These are phyloP conservation scores for Xylaria sp. DNA, from an alignment of 2,329 filamentous ascomycete species.

Conservation along the genomic window DNA sequence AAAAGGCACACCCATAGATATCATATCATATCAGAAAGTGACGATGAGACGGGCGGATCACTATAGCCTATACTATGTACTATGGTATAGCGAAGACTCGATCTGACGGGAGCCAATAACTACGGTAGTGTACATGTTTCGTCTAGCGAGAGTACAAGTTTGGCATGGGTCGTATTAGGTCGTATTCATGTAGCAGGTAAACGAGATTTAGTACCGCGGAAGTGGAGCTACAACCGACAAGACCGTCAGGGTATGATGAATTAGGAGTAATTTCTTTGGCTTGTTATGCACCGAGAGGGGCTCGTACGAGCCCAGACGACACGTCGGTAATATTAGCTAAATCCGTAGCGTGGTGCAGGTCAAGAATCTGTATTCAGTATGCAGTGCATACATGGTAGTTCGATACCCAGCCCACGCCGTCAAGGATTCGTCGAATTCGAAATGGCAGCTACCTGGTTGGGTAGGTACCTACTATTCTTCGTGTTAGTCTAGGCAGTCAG, in stretches of 20 bases:
- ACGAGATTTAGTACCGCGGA: slow-evolving; percentile 1
- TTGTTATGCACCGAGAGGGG: no score
- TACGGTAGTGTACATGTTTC: no score
- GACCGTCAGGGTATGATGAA: not conserved
- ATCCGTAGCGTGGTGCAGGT: not conserved
- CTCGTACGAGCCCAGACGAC: slow-evolving; percentile 16
- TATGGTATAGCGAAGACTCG: no score
- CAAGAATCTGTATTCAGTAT: not conserved
- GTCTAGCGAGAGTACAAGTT: not conserved
- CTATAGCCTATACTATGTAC: no score
- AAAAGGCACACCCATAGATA: not conserved
- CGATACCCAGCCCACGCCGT: not conserved
- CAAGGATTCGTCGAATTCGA: not conserved
- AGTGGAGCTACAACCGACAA: not conserved
- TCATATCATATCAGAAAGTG: no score
- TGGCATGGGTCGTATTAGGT: slow-evolving; percentile 3
- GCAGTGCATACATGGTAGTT: not conserved
- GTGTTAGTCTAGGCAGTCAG: no score
- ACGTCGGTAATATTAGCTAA: not conserved
- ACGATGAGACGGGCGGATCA: no score
- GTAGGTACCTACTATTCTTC: no score
- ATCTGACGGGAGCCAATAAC: no score
- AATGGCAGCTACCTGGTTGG: slow-evolving; percentile 23
- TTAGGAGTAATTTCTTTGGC: no score
- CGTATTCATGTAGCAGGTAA: not conserved